Evolutionary conservation across 169 alveolate species (phyloP).

Genomic region (Cryptosporidium parvum): DNA sequence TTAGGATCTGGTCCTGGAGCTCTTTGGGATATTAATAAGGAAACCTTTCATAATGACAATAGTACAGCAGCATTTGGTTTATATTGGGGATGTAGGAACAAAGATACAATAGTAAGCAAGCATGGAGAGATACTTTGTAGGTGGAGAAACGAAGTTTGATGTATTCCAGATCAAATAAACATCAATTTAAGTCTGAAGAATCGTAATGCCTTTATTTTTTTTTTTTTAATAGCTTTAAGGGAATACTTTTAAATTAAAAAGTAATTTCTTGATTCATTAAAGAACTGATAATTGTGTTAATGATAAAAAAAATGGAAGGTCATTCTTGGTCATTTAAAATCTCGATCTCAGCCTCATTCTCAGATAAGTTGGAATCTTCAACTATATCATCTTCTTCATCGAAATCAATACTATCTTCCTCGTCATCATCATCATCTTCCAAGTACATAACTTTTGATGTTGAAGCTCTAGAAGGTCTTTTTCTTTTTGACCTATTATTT

Average conservation of each 20-base stretch:
- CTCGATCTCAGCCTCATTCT: background rate
- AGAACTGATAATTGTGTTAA: background rate
- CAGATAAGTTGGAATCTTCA: slow-evolving; percentile 20
- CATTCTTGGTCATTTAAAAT: background rate
- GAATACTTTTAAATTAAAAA: background rate
- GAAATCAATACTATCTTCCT: background rate
- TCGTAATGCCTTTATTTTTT: background rate
- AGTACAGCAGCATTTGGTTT: slow-evolving; percentile 67
- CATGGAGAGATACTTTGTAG: slow-evolving; percentile 53
- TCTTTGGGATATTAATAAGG: slow-evolving; percentile 61
- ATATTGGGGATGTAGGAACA: slow-evolving; percentile 65
- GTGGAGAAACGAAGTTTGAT: slow-evolving; percentile 35
- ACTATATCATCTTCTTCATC: background rate
- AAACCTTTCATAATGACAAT: slow-evolving; percentile 62
- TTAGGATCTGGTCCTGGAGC: slow-evolving; percentile 77
- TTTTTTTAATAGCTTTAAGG: background rate
- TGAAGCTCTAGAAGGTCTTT: slow-evolving; percentile 3
- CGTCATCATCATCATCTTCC: slow-evolving; percentile 6
- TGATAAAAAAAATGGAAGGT: background rate
- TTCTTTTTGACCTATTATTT: slow-evolving; percentile 17
- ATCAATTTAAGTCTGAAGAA: background rate
- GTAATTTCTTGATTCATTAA: background rate
- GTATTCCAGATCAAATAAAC: slow-evolving; percentile 17
- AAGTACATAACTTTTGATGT: background rate
- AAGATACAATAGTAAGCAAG: background rate